Percentiles rank a stretch among this genome's conserved stretches.
These are phyloP conservation scores for Fusarium sp. DNA, from an alignment of 2,329 filamentous ascomycete genomes.

Conservation along the genomic window DNA sequence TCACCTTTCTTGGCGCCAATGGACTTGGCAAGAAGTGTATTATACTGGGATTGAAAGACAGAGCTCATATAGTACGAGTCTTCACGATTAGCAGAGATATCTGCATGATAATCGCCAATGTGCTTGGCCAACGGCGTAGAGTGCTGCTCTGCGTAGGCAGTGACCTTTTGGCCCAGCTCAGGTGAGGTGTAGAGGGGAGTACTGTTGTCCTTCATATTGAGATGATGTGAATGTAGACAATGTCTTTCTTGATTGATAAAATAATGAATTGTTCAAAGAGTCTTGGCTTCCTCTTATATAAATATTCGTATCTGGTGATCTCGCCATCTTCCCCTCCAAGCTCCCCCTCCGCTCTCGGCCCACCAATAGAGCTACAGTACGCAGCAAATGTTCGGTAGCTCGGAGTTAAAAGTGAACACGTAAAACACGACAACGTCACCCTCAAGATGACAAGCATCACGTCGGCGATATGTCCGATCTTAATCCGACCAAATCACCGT, in stretches of 20 bases:
- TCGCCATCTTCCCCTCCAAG: conserved; percentile 20
- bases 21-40: conserved; percentile 59
- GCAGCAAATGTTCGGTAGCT: conserved; percentile 26
- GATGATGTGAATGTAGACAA: background rate
- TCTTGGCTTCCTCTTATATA: conserved; percentile 9
- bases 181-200: conserved; percentile 60
- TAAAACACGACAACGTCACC: conserved; percentile 17
- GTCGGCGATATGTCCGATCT: conserved; percentile 32
- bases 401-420: conserved; percentile 30
- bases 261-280: background rate
- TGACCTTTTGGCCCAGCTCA: conserved; percentile 58
- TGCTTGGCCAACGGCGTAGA: conserved; percentile 60
- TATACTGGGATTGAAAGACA: conserved; percentile 59
- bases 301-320: conserved; percentile 13
- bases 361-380: conserved; percentile 35
- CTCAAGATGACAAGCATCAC: conserved; percentile 6
- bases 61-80: conserved; percentile 59
- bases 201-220: conserved; percentile 58
- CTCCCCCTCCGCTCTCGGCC: conserved; percentile 28
- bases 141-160: conserved; percentile 60
- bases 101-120: conserved; percentile 60
- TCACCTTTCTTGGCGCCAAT: conserved; percentile 60
- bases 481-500: conserved; percentile 28
- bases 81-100: conserved; percentile 42
- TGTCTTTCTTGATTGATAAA: background rate